Conservation (phyloP, 2,329 filamentous ascomycete genomes). For the Epichloe baconii region DNA sequence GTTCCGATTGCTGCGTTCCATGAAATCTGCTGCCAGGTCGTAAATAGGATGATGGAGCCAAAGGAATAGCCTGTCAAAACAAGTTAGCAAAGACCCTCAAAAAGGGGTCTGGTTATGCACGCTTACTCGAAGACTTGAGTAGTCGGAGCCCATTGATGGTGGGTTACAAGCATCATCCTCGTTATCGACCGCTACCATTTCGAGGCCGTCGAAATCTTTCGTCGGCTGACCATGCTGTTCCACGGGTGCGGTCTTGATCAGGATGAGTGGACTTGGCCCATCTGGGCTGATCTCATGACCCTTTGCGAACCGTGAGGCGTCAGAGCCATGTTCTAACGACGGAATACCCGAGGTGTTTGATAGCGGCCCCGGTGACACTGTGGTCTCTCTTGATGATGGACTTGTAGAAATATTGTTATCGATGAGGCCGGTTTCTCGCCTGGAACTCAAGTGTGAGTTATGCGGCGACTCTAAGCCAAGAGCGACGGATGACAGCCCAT, state of each 20-base stretch:
- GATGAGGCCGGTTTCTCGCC: neutral
- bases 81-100: constrained; percentile 4
- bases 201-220: constrained; percentile 14
- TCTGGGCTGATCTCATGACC: constrained; percentile 10
- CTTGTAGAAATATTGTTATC: constrained; percentile 15
- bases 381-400: constrained; percentile 25
- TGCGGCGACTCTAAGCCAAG: constrained; percentile 6
- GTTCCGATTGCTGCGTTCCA: constrained; percentile 86
- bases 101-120: constrained; percentile 3
- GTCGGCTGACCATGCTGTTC: constrained; percentile 5
- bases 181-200: constrained; percentile 15
- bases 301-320: constrained; percentile 20
- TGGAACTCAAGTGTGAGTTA: neutral
- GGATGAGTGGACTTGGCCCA: neutral
- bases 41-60: constrained; percentile 74
- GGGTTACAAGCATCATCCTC: constrained; percentile 13
- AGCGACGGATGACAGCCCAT: constrained; percentile 11
- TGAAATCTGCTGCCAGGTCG: constrained; percentile 78
- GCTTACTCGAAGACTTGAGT: constrained; percentile 23
- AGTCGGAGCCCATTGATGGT: constrained; percentile 26
- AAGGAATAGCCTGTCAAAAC: constrained; percentile 49
- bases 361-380: constrained; percentile 30
- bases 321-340: constrained; percentile 20
- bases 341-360: constrained; percentile 20
- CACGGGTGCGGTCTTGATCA: neutral